Base-by-base conservation (phyloP, 345 rosid genomes). In the Boechera divaricarpa region DNA sequence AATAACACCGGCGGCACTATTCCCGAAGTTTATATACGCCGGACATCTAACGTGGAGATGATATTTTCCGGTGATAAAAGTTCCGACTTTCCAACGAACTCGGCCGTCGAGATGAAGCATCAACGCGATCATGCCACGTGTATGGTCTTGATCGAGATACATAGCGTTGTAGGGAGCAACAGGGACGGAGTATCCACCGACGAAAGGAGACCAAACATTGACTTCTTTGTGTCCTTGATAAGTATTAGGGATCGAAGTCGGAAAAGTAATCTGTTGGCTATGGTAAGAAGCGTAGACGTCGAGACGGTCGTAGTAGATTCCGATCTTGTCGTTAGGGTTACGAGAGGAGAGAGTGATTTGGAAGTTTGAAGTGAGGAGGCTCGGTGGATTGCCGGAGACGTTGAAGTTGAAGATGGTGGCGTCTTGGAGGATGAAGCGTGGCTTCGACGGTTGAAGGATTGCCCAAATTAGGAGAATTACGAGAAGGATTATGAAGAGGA, bases 381-480 rank as follows among this genome's bases (percentile, higher is more conserved):
- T 83, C 4, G 94, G 93, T 67, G 82, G 82, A 13, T 67, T 7
- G 3, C 54, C 53, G 4, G 99, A 70, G 80, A 86, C 33, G 86
- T 92, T 95, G 94, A 95, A 95, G 85, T 75, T 75, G 77, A 73
- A 88, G 64, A 91, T 89, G 74, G 97, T 95, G 78, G 86, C 90
- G 86, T 95, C 99, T 79, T 89, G 94, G 82, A 95, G 88, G 81
- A 80, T 10, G 86, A 95, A 92, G 0, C 44, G 67, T 7, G 99
- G 99, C 36, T 95, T 95, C 6, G 72, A 49, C 0, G 97, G 91
- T 8, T 81, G 87, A 61, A 92, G 92, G 38, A 87, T 75, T 63
- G 90, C 92, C 91, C 91, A 92, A 6, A 82, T 57, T 5, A 89
- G 35, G 78, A 87, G 77, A 75, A 88, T 59, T 4, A 79, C 71